These are phyloP conservation scores for Penicillium glabrum DNA, from an alignment of 2,329 filamentous ascomycete species.

Conservation along the genomic window DNA sequence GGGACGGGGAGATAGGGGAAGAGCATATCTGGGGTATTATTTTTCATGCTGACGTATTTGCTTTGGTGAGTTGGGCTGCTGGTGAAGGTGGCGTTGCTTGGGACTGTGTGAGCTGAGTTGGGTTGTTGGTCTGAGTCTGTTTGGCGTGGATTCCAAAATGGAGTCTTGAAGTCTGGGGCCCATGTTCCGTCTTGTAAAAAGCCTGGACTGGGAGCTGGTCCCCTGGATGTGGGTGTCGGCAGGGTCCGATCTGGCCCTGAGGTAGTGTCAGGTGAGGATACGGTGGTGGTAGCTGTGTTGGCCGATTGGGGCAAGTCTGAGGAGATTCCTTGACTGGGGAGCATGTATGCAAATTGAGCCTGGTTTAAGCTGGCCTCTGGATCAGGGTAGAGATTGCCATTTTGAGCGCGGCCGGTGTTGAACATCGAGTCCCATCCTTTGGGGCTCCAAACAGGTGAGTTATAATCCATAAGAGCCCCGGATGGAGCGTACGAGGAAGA, in stretches of 20 bases:
- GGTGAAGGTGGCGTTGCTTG: constrained; percentile 22
- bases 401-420: constrained; percentile 20
- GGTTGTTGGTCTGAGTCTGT: constrained; percentile 1
- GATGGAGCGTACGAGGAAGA: constrained; percentile 36
- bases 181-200: constrained; percentile 15
- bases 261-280: constrained; percentile 10
- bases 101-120: constrained; percentile 16
- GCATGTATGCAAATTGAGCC: constrained; percentile 30
- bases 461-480: constrained; percentile 29
- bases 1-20: constrained; percentile 31
- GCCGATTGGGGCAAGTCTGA: constrained; percentile 29
- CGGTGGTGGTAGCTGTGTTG: constrained; percentile 4
- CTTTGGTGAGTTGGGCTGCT: constrained; percentile 10
- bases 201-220: constrained; percentile 15
- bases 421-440: constrained; percentile 31
- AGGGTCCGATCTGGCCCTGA: constrained; percentile 35
- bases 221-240: constrained; percentile 31
- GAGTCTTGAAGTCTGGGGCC: constrained; percentile 18
- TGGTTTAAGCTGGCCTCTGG: constrained; percentile 27
- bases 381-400: constrained; percentile 29
- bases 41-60: constrained; percentile 18
- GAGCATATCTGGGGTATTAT: constrained; percentile 27
- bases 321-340: constrained; percentile 27
- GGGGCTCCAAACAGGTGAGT: constrained; percentile 25
- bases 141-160: constrained; percentile 15